Conservation (phyloP, 129 eudicot genomes). For the Chrysanthemum makinoi region DNA sequence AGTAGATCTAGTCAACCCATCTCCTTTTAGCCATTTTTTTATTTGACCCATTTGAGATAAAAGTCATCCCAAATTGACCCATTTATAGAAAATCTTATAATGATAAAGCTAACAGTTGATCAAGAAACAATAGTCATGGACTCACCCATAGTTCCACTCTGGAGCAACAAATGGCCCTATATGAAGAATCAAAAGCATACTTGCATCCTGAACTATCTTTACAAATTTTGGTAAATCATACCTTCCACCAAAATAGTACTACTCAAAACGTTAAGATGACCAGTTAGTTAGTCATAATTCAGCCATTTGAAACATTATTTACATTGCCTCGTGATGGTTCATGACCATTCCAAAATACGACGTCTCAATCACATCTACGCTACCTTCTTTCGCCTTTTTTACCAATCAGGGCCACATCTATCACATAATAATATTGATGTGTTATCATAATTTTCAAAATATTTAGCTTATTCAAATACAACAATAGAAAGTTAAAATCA, state of each 20-base stretch:
- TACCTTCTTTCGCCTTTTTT: constrained; percentile 90
- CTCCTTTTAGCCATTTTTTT: not conserved
- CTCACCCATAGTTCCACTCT: constrained; percentile 97
- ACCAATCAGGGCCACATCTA: constrained; percentile 99
- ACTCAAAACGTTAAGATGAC: constrained; percentile 8
- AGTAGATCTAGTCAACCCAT: not conserved
- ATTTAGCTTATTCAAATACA: not conserved
- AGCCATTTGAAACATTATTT: constrained; percentile 20
- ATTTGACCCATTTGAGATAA: not conserved
- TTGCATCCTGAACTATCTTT: constrained; percentile 87
- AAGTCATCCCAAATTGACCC: not conserved
- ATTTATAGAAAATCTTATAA: not conserved
- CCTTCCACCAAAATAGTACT: constrained; percentile 96
- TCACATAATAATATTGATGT: not conserved
- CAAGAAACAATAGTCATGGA: constrained; percentile 3
- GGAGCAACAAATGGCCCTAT: constrained; percentile 99
- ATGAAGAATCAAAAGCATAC: constrained; percentile 82
- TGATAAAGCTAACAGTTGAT: not conserved
- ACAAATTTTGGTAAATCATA: constrained; percentile 85
- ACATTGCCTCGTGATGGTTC: constrained; percentile 84
- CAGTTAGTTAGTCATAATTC: not conserved
- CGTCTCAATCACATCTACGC: constrained; percentile 82
- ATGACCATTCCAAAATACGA: constrained; percentile 74
- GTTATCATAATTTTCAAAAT: too few relatives aligned
- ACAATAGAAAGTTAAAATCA: too few relatives aligned